phyloP scores from a whole-genome alignment of 257 asterid genomes.

The Lycium ferocissimum region DNA sequence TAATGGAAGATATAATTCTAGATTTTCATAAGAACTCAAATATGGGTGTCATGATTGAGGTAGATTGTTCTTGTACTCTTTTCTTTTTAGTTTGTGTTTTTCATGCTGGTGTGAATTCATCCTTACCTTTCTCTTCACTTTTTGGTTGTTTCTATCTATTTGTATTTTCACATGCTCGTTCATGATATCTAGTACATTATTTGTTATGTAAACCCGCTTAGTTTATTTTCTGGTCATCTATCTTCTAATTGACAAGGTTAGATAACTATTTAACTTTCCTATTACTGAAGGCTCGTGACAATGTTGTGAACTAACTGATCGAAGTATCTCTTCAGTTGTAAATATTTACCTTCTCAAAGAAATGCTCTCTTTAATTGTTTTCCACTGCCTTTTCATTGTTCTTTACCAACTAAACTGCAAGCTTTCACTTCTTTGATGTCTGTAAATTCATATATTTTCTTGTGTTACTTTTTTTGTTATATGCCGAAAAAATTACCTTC shows the following conservation, averaged over 20 bases:
- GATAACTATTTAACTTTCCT: background rate
- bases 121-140: conserved; percentile 5
- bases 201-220: background rate
- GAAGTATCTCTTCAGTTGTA: background rate
- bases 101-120: background rate
- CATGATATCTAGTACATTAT: background rate
- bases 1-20: conserved; percentile 91
- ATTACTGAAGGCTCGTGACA: background rate
- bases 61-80: background rate
- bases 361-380: background rate
- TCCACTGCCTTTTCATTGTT: background rate
- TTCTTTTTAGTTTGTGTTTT: background rate
- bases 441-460: no score
- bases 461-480: no score
- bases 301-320: background rate
- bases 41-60: conserved; percentile 95
- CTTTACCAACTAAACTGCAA: background rate
- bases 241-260: background rate
- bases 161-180: background rate
- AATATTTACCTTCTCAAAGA: background rate
- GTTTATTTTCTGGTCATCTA: conserved; percentile 2
- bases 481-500: no score
- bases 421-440: background rate
- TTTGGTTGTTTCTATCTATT: background rate
- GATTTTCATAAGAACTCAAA: conserved; percentile 84